Evolutionary conservation across 305 asterid genomes (phyloP).

Genomic region (Solanum aculeatissimum): DNA sequence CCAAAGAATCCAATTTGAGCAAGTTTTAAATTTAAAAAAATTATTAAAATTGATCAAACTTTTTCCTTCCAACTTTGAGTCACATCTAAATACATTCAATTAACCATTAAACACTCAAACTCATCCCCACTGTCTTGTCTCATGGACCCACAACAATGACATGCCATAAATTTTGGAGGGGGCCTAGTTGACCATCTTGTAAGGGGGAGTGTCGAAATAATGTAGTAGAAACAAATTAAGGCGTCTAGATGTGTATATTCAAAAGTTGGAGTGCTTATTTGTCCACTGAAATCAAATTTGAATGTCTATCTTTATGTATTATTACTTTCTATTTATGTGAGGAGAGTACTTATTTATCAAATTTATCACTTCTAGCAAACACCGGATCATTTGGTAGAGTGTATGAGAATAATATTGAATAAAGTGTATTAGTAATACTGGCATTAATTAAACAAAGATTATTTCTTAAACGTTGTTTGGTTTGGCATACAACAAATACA

Average conservation of each 20-base stretch:
- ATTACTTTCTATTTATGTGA: not conserved
- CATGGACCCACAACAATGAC: not conserved
- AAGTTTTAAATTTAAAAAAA: too few relatives aligned
- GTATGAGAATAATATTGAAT: too few relatives aligned
- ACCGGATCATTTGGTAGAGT: not conserved
- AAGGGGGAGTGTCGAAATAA: too few relatives aligned
- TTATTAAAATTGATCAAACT: too few relatives aligned
- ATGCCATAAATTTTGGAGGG: too few relatives aligned
- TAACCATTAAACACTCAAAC: not conserved
- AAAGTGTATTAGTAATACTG: too few relatives aligned
- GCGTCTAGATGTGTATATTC: not conserved
- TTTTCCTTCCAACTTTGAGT: not conserved
- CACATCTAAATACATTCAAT: not conserved
- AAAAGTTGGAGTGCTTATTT: not conserved
- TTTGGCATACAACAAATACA: too few relatives aligned
- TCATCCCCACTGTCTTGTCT: not conserved
- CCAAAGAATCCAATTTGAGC: too few relatives aligned
- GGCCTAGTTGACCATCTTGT: too few relatives aligned
- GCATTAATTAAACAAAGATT: too few relatives aligned
- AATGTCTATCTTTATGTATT: not conserved
- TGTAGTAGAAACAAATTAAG: not conserved
- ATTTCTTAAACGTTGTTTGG: too few relatives aligned
- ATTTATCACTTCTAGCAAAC: not conserved
- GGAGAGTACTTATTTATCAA: not conserved
- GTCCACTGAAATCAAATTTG: not conserved